Percentiles rank a stretch among this genome's conserved stretches.
These are phyloP conservation scores for Cucurbita ficifolia DNA, from an alignment of 306 rosid genomes.

Conservation along the genomic window DNA sequence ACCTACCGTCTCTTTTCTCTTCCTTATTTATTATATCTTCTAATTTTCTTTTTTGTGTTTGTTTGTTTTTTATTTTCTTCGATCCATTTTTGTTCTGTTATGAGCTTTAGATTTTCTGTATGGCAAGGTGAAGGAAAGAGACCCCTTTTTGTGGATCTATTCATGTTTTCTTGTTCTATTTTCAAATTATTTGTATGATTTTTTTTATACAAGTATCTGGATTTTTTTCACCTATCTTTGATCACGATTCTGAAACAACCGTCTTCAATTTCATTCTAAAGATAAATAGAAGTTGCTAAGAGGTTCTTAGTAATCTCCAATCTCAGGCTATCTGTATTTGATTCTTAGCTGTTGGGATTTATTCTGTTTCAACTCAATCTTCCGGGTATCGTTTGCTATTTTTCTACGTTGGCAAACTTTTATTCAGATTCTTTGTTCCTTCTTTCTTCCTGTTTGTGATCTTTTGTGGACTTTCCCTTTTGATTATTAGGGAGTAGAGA, in stretches of 20 bases:
- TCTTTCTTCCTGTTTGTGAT: conserved; percentile 5
- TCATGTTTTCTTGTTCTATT: not conserved
- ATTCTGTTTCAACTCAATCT: not conserved
- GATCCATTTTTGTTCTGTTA: not conserved
- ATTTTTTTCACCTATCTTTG: no score
- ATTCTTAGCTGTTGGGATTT: not conserved
- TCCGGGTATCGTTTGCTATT: not conserved
- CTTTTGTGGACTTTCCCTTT: not conserved
- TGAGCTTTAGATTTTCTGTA: no score
- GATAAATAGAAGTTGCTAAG: not conserved
- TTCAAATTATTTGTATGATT: not conserved
- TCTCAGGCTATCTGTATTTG: not conserved
- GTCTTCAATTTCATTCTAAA: not conserved
- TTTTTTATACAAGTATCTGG: not conserved
- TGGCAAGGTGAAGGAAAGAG: not conserved
- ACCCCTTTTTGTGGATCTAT: not conserved
- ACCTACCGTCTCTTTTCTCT: no score
- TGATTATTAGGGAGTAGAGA: conserved; percentile 20
- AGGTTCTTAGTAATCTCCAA: not conserved
- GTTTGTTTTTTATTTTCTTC: not conserved
- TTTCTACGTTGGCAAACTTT: not conserved
- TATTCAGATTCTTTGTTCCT: not conserved
- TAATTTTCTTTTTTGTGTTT: not conserved
- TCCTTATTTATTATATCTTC: no score
- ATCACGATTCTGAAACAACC: no score